Evolutionary conservation across 768 basidiomycete genomes (phyloP).

Genomic region (Agaricus subrufescens): DNA sequence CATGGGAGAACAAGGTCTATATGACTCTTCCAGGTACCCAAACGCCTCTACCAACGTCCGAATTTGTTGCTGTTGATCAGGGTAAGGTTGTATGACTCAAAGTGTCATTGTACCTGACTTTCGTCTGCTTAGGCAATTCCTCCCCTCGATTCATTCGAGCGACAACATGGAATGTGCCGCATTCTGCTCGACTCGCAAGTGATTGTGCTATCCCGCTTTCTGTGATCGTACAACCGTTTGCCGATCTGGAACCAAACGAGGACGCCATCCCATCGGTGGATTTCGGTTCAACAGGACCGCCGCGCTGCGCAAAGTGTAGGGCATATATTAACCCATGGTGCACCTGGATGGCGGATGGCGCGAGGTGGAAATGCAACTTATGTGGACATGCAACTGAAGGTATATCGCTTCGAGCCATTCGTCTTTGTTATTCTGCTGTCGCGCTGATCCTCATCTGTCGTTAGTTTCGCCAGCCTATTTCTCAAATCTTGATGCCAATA

Average conservation of each 20-base stretch:
- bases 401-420: constrained; percentile 29
- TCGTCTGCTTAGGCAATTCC: constrained; percentile 61
- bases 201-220: constrained; percentile 85
- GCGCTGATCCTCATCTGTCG: background rate
- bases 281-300: constrained; percentile 66
- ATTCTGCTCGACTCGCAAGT: constrained; percentile 68
- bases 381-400: constrained; percentile 84
- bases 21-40: constrained; percentile 52
- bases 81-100: constrained; percentile 30
- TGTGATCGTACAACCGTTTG: constrained; percentile 87
- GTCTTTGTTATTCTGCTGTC: constrained; percentile 4
- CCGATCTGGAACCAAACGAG: constrained; percentile 71
- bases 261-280: constrained; percentile 78
- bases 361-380: constrained; percentile 89
- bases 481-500: constrained; percentile 72
- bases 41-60: constrained; percentile 81
- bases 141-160: constrained; percentile 87
- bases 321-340: constrained; percentile 96
- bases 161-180: constrained; percentile 87
- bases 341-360: constrained; percentile 76
- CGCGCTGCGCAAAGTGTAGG: constrained; percentile 80
- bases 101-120: background rate
- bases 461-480: constrained; percentile 81
- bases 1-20: constrained; percentile 72
- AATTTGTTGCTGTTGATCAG: constrained; percentile 90